Percentiles rank a stretch among this genome's conserved stretches.
These are phyloP conservation scores for Kurtzmaniella cleridarum DNA, from an alignment of 805 yeast genomes.

Conservation along the genomic window DNA sequence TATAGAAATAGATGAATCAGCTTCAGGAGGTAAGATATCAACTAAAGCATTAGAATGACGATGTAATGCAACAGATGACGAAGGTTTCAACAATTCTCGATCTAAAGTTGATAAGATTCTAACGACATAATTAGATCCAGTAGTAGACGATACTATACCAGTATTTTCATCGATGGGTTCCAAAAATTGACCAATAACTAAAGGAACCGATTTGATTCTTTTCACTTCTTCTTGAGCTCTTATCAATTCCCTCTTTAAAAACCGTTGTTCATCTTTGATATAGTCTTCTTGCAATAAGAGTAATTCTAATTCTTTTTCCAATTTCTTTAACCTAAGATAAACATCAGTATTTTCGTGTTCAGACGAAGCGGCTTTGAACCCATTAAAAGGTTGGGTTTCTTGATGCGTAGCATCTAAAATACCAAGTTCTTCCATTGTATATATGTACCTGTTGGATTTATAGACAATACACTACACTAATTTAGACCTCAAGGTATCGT, in stretches of 20 bases:
- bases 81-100: conserved; percentile 88
- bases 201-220: conserved; percentile 93
- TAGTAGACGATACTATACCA: conserved; percentile 95
- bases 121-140: conserved; percentile 96
- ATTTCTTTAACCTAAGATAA: conserved; percentile 76
- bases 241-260: conserved; percentile 85
- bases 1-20: conserved; percentile 92
- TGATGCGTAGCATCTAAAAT: conserved; percentile 16
- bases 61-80: conserved; percentile 93
- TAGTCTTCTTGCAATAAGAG: conserved; percentile 88
- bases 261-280: conserved; percentile 97
- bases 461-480: not conserved
- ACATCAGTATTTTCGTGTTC: conserved; percentile 51
- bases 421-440: conserved; percentile 33
- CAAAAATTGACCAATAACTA: conserved; percentile 95
- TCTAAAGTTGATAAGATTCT: conserved; percentile 91
- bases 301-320: conserved; percentile 86
- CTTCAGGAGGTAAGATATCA: conserved; percentile 97
- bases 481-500: not conserved
- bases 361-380: conserved; percentile 1
- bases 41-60: conserved; percentile 98
- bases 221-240: conserved; percentile 99
- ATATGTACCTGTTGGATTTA: not conserved
- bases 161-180: conserved; percentile 97
- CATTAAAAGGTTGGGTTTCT: conserved; percentile 4